phyloP scores from a whole-genome alignment of 768 basidiomycete genomes.

The Tephrocybe sp. region DNA sequence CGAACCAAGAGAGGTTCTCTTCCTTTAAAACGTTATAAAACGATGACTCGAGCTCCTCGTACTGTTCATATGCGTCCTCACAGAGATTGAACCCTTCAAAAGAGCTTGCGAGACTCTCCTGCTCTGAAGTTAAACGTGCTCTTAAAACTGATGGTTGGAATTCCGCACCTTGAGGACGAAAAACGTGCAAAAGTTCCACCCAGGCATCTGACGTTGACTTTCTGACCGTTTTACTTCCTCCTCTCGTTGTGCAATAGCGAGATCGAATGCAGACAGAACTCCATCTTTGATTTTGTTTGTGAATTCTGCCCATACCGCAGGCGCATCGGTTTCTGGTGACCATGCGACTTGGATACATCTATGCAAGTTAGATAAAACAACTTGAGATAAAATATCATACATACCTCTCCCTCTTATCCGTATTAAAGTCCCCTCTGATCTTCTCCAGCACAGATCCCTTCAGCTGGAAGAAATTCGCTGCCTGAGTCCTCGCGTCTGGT shows the following conservation, averaged over 20 bases:
- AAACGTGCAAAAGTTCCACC: slow-evolving; percentile 99
- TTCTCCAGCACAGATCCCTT: slow-evolving; percentile 87
- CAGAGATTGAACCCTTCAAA: slow-evolving; percentile 87
- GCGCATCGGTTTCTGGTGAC: slow-evolving; percentile 68
- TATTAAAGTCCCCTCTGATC: slow-evolving; percentile 88
- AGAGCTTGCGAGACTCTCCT: slow-evolving; percentile 94
- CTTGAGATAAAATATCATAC: slow-evolving; percentile 10
- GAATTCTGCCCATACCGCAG: slow-evolving; percentile 84
- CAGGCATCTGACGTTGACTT: slow-evolving; percentile 85
- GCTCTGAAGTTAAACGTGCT: slow-evolving; percentile 13
- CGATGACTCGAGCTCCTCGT: slow-evolving; percentile 86
- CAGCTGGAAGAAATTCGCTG: slow-evolving; percentile 76
- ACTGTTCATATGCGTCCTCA: slow-evolving; percentile 87
- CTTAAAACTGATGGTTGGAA: slow-evolving; percentile 4
- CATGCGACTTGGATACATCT: slow-evolving; percentile 85
- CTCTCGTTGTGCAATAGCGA: slow-evolving; percentile 71
- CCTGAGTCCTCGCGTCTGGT: slow-evolving; percentile 57
- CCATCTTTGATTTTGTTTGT: slow-evolving; percentile 89
- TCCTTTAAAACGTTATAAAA: slow-evolving; percentile 76
- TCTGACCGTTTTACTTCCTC: slow-evolving; percentile 92
- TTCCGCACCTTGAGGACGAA: slow-evolving; percentile 82
- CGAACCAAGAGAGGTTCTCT: slow-evolving; percentile 90
- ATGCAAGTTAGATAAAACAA: slow-evolving; percentile 15
- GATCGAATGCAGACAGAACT: slow-evolving; percentile 80
- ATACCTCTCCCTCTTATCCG: slow-evolving; percentile 83